Base-by-base conservation (phyloP, 2,329 filamentous ascomycete species). In the Diaporthe aspalathi region DNA sequence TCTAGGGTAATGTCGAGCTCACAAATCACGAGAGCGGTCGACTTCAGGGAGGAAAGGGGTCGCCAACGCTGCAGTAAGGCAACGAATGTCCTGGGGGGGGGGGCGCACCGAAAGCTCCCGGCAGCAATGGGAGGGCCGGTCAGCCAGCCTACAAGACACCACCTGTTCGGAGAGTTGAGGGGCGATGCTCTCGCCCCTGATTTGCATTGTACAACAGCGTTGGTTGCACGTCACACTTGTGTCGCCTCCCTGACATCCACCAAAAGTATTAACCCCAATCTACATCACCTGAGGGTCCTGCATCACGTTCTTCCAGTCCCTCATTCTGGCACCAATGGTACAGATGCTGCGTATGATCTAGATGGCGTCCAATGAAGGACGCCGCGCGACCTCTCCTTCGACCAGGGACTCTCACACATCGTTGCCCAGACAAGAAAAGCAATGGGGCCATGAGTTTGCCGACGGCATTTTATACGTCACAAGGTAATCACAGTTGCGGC, bases 121-220 rank as follows among this genome's bases (percentile, higher is more conserved):
- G 29, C n/a, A 65, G 29, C 20, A 24, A 24, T 16, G 43, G 24
- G 43, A 22, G n/a, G 35, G 20, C 16, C 14, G 35, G 20, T 45
- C n/a, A 50, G 45, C 50, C 20, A 35, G 50, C 14, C 16, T 49
- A 8, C 32, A 43, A 45, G 9, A 17, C 14, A 11, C 27, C 16
- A 35, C 27, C n/a, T 22, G 29, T 47, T n/a, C n/a, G 9, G 27
- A 12, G 8, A 29, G 17, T 47, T n/a, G 40, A n/a, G 29, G 49
- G 7, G n/a, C 22, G 24, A 40, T 6, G 56, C 24, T 29, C 32
- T 38, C 14, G 3, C 53, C 29, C 22, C 43, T 35, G 29, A 40
- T 35, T 52, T 49, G 45, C 24, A 20, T 12, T 68, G 67, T 68
- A 43, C 32, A 17, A 68, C 67, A 40, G 38, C 22, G 53, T 50